Base-by-base conservation (phyloP, 2,329 filamentous ascomycete genomes). In the Calycina herbarum region DNA sequence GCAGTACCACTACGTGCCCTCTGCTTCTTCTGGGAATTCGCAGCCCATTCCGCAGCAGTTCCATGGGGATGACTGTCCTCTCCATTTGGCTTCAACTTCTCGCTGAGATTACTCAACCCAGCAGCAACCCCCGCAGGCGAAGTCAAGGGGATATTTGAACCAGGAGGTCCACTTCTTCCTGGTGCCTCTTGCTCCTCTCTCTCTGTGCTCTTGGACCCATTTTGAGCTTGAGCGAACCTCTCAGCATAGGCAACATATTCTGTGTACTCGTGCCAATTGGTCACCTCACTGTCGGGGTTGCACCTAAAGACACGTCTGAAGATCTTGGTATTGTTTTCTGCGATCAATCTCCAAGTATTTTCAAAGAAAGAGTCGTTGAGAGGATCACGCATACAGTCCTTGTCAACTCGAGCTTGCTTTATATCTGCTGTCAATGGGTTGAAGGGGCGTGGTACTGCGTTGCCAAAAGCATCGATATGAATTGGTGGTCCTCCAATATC, bases 331-430 rank as follows among this genome's bases (percentile, higher is more conserved):
- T 99, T 99, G 81, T 98, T 98, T 69, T 91, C 88, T 0, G 95
- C 95, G 62, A 93, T 88, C 20, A 88, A 85, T 70, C 90, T 89
- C 96, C 96, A 99, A 1, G 92, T 88, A 68, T 96, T 91, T 57
- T 95, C 86, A 76, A 92, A 91, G 78, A 99, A 99, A 1, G 84
- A 81, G 63, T 92, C 85, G 65, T 89, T 89, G 51, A 99, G 79
- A 0, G 96, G 95, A 77, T 99, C 95, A 17, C 85, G 86, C 93
- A 99, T 99, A 79, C 94, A 98, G 76, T 98, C 91, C 72, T 94
- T 92, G 68, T 92, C 88, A 31, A 99, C 86, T 40, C 86, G 81
- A 0, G 93, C 92, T 24, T 84, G 85, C 65, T 86, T 86, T 72
- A 98, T 88, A 64, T 95, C 92, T 8, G 88, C 80, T 59, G 85